Base-by-base conservation (phyloP, 768 basidiomycete species). In the Mycena pura region DNA sequence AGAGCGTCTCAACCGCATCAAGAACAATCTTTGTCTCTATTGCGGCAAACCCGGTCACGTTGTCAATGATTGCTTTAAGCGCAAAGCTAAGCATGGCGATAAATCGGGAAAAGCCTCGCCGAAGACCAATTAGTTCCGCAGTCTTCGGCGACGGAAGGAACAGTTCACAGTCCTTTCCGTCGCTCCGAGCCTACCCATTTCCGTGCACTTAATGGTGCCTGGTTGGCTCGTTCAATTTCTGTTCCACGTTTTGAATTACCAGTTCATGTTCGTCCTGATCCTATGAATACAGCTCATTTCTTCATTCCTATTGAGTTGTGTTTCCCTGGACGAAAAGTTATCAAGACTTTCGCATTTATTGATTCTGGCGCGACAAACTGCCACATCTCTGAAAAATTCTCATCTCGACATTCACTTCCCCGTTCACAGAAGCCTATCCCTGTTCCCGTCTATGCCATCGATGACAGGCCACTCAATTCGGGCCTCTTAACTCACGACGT, bases 401-500 rank as follows among this genome's bases (percentile, higher is more conserved):
- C 74, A 11, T 51, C 67, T 34, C 59, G 72, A 9, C 73, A 80
- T 48, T 70, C 69, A n/a, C 64, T 79, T 38, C 69, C 75, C 15
- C 70, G 70, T n/a, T 59, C 67, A 59, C 43, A 59, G 3, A 75
- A 75, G 67, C 57, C 70, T 36, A 54, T 62, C n/a, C 75, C 77
- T 14, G 56, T 75, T 50, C 75, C 78, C 28, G 73, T 80, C 31
- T 68, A 73, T 28, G 72, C 75, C 2, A 72, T 79, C 27, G 76
- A 80, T 55, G 66, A 79, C 59, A 67, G 72, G 43, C 78, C 76
- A 14, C 74, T 80, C 31, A 69, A 74, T 21, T 78, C 75, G 46
- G 80, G 80, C 5, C 65, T 78, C 13, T 70, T 80, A 41, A 78
- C 77, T 44, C 74, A 78, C 31, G 74, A 78, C 49, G 66, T 79